Conservation (phyloP, 169 alveolate species). For the Plasmodium gallinaceum region DNA sequence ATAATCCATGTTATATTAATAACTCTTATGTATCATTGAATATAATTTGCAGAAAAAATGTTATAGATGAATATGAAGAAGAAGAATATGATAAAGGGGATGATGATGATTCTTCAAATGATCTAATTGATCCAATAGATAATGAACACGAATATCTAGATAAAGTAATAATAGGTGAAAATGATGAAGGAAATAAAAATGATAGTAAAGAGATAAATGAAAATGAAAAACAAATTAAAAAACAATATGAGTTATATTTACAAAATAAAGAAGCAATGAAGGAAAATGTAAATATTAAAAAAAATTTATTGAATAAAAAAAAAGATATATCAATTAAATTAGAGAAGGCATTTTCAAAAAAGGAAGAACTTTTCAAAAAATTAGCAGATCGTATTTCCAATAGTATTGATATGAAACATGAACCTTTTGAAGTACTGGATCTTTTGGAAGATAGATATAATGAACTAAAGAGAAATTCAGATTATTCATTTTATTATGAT, state of each 20-base stretch:
- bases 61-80: background rate
- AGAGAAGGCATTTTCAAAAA: constrained; percentile 4
- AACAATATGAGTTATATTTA: background rate
- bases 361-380: constrained; percentile 5
- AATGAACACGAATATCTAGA: too few relatives aligned
- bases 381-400: constrained; percentile 6
- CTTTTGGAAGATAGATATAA: constrained; percentile 46
- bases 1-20: constrained; percentile 17
- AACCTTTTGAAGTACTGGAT: constrained; percentile 18
- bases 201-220: background rate
- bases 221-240: constrained; percentile 1
- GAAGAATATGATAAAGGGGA: background rate
- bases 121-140: background rate
- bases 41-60: constrained; percentile 19
- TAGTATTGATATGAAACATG: background rate
- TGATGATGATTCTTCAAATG: background rate
- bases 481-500: constrained; percentile 7
- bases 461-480: constrained; percentile 14
- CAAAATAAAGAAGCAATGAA: too few relatives aligned
- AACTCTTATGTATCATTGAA: constrained; percentile 30
- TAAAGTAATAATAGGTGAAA: too few relatives aligned
- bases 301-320: constrained; percentile 3
- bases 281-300: too few relatives aligned
- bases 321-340: background rate
- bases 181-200: constrained; percentile 16